Percentiles rank a stretch among this genome's conserved stretches.
These are phyloP conservation scores for Flaveria sonorensis DNA, from an alignment of 129 eudicot genomes.

Conservation along the genomic window DNA sequence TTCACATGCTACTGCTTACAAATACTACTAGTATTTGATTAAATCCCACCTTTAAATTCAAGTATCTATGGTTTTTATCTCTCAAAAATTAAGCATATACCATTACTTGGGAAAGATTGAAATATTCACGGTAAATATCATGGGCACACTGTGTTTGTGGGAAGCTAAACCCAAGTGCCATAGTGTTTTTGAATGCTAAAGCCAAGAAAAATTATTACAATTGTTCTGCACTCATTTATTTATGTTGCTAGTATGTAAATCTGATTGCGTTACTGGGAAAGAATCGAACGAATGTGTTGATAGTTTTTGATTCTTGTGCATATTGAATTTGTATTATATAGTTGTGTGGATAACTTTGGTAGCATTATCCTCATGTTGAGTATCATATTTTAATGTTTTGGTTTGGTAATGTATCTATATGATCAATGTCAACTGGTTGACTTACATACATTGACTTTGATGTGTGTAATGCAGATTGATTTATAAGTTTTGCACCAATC, in stretches of 20 bases:
- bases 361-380: constrained; percentile 3
- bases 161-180: not conserved
- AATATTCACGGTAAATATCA: not conserved
- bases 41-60: not conserved
- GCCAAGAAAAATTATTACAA: not conserved
- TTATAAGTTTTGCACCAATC: not conserved
- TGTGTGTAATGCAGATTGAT: constrained; percentile 33
- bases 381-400: constrained; percentile 1
- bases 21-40: constrained; percentile 4
- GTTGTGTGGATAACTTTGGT: constrained; percentile 8
- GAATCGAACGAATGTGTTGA: constrained; percentile 9
- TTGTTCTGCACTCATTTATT: constrained; percentile 1
- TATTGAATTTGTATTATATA: constrained; percentile 11
- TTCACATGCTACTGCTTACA: constrained; percentile 14
- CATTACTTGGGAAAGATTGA: not conserved
- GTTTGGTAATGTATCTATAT: constrained; percentile 12
- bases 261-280: not conserved
- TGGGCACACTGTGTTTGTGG: not conserved
- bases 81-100: not conserved
- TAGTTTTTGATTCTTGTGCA: not conserved
- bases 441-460: constrained; percentile 27
- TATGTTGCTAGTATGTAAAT: constrained; percentile 1
- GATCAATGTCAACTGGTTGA: constrained; percentile 42
- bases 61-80: not conserved
- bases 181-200: not conserved